A percentile compares a stretch with the other conserved stretches of the same genome.
Conservation (phyloP, 2,329 filamentous ascomycete species). For the Clarireedia homoeocarpa region DNA sequence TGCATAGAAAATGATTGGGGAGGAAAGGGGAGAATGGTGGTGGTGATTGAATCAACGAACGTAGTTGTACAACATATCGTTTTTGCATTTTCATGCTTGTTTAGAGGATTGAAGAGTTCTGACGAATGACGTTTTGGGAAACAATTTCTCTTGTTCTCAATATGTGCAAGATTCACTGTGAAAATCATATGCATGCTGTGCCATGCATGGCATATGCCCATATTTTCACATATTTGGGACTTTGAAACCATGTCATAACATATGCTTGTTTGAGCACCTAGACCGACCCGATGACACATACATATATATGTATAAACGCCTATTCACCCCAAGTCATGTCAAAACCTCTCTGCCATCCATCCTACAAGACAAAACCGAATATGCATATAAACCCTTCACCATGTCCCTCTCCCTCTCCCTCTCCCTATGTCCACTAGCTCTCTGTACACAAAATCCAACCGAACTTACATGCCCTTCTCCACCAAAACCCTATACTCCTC, state of each 20-base stretch:
- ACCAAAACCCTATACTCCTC: slow-evolving; percentile 23
- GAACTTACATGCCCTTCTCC: slow-evolving; percentile 22
- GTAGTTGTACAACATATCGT: slow-evolving; percentile 16
- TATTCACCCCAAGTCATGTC: neutral
- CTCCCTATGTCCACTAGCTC: neutral
- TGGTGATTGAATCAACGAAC: neutral
- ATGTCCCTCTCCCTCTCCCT: neutral
- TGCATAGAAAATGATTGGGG: neutral
- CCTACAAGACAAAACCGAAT: neutral
- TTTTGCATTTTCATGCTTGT: slow-evolving; percentile 2
- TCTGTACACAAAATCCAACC: slow-evolving; percentile 7
- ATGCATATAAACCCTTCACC: neutral
- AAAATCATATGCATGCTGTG: neutral
- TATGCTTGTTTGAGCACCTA: neutral
- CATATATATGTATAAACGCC: too few relatives aligned
- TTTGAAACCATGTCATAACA: neutral
- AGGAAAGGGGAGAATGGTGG: neutral
- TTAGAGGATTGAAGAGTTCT: slow-evolving; percentile 10
- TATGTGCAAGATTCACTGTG: neutral
- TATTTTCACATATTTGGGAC: neutral
- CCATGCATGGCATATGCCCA: neutral
- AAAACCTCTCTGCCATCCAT: neutral
- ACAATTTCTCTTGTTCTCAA: neutral
- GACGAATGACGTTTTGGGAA: neutral
- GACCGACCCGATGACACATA: too few relatives aligned